Base-by-base conservation (phyloP, 441 rosid species). In the Corymbia calophylla region DNA sequence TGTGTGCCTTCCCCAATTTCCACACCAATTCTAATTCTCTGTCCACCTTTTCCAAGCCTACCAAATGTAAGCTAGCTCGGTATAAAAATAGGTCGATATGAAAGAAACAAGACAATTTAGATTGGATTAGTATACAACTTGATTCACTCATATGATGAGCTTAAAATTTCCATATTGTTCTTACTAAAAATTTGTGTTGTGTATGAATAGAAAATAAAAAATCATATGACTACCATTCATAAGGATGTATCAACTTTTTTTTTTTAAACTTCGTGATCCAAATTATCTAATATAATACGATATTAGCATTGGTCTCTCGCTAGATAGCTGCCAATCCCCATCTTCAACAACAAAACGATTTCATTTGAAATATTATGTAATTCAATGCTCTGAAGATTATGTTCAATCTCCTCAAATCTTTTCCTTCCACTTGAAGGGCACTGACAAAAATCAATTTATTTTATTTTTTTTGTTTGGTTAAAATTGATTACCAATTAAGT, bases 271-370 rank as follows among this genome's bases (percentile, higher is more conserved):
- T 5, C 1, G 29, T 44, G 3, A 73, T 39, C 1, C 8, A 70
- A 70, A 19, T 10, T 18, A 17, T 17, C 2, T 18, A 0, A 32
- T 32, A 47, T 68, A 32, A 32, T 18, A 68, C 0, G 3, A 8
- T 17, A 31, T 31, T 17, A 32, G 14, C 39, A 70, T 70, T 0
- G 44, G 17, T 25, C 0, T 70, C 39, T 70, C 6, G 4, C 0
- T 0, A 0, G 15, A 2, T 9, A 3, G 2, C 25, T 1, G 0
- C 14, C 0, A 2, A 1, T 18, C 35, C 14, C 32, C 10, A 5
- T 35, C 0, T 0, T 70, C 3, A 1, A 70, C 1, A 0, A 5
- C 2, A 70, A 70, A 35, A 70, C 2, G 19, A 70, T 70, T 70
- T 70, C 81, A 5, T 18, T 4, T 19, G 5, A 0, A 70, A 70